Percentiles rank a stretch among this genome's conserved stretches.
Evolutionary conservation across 805 yeast genomes (phyloP).

Genomic region (Schwanniomyces polymorphus): DNA sequence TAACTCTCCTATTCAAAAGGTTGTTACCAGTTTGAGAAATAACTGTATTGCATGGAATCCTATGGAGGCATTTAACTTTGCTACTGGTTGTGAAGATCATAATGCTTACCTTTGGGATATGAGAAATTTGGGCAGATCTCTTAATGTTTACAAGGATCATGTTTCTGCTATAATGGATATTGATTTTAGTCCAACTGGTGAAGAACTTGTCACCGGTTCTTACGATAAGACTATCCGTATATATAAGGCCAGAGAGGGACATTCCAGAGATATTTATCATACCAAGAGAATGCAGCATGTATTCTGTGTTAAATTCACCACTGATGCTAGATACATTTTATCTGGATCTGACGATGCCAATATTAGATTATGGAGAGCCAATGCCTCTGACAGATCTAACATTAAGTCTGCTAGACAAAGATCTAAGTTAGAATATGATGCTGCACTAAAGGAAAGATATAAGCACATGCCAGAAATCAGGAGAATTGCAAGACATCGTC

Average conservation of each 20-base stretch:
- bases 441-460: slow-evolving; percentile 86
- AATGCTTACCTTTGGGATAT: slow-evolving; percentile 94
- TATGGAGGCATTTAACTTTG: slow-evolving; percentile 93
- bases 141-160: slow-evolving; percentile 90
- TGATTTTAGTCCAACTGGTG: slow-evolving; percentile 96
- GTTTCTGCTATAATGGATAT: slow-evolving; percentile 94
- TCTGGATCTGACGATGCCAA: slow-evolving; percentile 97
- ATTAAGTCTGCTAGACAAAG: slow-evolving; percentile 80
- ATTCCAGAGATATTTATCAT: slow-evolving; percentile 92
- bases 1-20: slow-evolving; percentile 87
- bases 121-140: slow-evolving; percentile 82
- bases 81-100: slow-evolving; percentile 91
- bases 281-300: slow-evolving; percentile 98
- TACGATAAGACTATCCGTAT: slow-evolving; percentile 92
- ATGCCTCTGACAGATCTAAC: slow-evolving; percentile 80
- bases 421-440: slow-evolving; percentile 84
- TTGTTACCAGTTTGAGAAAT: slow-evolving; percentile 77
- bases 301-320: slow-evolving; percentile 77
- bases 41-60: slow-evolving; percentile 96
- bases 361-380: slow-evolving; percentile 88
- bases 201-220: slow-evolving; percentile 91
- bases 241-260: slow-evolving; percentile 75
- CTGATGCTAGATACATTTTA: slow-evolving; percentile 84
- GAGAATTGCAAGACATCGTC: slow-evolving; percentile 89
- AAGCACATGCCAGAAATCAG: slow-evolving; percentile 95